Evolutionary conservation across 2,329 filamentous ascomycete genomes (phyloP).

Genomic region (Lachnellula cervina): DNA sequence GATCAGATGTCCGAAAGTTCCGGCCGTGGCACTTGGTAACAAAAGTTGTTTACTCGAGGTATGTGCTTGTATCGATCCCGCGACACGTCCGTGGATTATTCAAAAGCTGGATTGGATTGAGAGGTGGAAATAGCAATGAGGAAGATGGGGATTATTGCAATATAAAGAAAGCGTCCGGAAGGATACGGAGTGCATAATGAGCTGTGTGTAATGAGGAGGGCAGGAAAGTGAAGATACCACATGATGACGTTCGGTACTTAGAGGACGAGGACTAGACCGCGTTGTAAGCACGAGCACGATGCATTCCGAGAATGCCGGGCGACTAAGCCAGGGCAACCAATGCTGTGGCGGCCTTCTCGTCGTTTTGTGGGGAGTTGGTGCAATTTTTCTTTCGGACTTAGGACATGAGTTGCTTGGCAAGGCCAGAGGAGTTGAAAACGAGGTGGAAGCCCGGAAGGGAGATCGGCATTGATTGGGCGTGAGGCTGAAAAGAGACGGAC

Average conservation of each 20-base stretch:
- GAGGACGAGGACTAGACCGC: not conserved
- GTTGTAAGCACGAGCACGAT: not conserved
- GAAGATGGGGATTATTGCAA: not conserved
- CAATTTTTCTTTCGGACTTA: not conserved
- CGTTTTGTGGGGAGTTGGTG: not conserved
- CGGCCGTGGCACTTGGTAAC: not conserved
- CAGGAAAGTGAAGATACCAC: not conserved
- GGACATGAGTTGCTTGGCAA: not conserved
- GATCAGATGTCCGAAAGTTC: not conserved
- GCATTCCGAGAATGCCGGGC: not conserved
- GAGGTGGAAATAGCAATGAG: not conserved
- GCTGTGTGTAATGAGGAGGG: not conserved
- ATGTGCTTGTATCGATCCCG: too few species aligned
- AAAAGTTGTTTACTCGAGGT: not conserved
- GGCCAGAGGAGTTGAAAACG: too few species aligned
- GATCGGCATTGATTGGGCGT: too few species aligned
- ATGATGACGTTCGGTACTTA: conserved; percentile 13
- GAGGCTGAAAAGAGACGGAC: too few species aligned
- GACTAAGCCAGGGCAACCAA: not conserved
- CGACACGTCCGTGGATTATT: too few species aligned
- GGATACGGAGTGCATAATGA: too few species aligned
- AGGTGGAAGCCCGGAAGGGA: too few species aligned
- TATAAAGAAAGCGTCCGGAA: too few species aligned
- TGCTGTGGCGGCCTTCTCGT: not conserved
- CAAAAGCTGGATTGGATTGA: not conserved